A percentile compares a stretch with the other conserved stretches of the same genome.
Evolutionary conservation across 768 basidiomycete species (phyloP).

Genomic region (Lactarius vividus): DNA sequence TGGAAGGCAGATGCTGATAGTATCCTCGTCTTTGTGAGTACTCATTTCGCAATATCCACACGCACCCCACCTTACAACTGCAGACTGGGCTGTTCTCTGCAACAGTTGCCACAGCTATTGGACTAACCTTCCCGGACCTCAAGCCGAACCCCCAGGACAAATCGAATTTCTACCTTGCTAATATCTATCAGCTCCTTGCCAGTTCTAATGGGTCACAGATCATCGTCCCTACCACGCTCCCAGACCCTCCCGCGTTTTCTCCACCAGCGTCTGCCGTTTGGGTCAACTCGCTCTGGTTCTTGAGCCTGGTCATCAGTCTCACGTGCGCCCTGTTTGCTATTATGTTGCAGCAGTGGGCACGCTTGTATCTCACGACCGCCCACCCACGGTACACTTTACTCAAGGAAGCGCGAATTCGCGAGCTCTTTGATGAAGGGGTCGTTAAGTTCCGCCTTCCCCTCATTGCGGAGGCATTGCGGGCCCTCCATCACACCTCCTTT

Average conservation of each 20-base stretch:
- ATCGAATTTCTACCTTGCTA: constrained; percentile 17
- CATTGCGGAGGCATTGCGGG: not conserved
- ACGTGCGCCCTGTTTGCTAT: not conserved
- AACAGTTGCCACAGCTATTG: constrained; percentile 18
- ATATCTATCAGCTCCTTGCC: constrained; percentile 12
- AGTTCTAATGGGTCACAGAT: constrained; percentile 6
- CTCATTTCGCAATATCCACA: not conserved
- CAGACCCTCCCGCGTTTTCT: not conserved
- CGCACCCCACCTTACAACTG: not conserved
- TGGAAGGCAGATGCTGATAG: constrained; percentile 1
- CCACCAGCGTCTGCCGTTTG: not conserved
- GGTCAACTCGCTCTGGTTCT: not conserved
- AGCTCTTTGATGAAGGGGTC: not conserved
- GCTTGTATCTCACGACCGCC: not conserved
- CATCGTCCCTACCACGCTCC: not conserved
- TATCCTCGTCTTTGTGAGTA: not conserved
- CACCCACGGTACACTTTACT: not conserved
- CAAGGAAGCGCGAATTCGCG: not conserved
- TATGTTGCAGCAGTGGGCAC: constrained; percentile 1
- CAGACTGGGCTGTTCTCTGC: constrained; percentile 25
- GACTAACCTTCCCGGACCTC: constrained; percentile 17
- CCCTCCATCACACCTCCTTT: not conserved
- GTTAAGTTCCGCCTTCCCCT: not conserved
- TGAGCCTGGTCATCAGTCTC: not conserved
- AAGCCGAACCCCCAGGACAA: constrained; percentile 18